Base-by-base conservation (phyloP, 371 early-diverging fungal genomes). In the Syncephalastrum monosporum region DNA sequence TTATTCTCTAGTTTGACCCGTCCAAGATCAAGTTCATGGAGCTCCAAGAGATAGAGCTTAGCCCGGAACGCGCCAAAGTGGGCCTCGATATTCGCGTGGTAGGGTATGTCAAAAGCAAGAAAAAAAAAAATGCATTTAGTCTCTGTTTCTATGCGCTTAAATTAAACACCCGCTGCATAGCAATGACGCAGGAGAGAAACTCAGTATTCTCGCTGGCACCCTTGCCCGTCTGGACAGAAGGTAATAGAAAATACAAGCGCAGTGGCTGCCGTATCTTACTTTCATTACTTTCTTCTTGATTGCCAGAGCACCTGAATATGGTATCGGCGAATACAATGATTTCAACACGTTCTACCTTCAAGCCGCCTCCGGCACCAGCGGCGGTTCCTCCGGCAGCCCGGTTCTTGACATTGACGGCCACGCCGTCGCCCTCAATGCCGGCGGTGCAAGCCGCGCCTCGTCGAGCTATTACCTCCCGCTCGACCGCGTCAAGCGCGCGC, bases 41-140 rank as follows among this genome's bases (percentile, higher is more conserved):
- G 8, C 69, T 92, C 4, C 74, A 74, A 5, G 83, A 84, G 46
- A 91, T 93, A 59, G 67, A 77, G 10, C 81, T 93, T 15, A 80
- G 81, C 43, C 94, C 94, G 3, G 82, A 89, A 49, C 65, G 81
- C 0, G 94, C 92, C 14, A 82, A 84, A 16, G 87, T 93, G 5
- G 93, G 93, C 4, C 76, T 88, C 52, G 93, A 93, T 25, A 89
- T 93, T 48, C 77, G 90, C 15, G 91, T 93, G 4, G 88, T 92
- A 4, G 93, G 92, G 74, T 74, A 33, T 10, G 38, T 33, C 38
- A 33, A 33, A 61, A 65, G 47, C 33, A 48, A 42, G 15, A 38
- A 15, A 55, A 25, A 15, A 55, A 25, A 38, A 25, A 17, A 7
- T 27, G 8, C 33, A 15, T 19, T 24, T 23, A 24, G 38, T 33